Percentiles rank a stretch among this genome's conserved stretches.
Conservation (phyloP, 2,329 filamentous ascomycete genomes). For the Calonectria hawksworthii region DNA sequence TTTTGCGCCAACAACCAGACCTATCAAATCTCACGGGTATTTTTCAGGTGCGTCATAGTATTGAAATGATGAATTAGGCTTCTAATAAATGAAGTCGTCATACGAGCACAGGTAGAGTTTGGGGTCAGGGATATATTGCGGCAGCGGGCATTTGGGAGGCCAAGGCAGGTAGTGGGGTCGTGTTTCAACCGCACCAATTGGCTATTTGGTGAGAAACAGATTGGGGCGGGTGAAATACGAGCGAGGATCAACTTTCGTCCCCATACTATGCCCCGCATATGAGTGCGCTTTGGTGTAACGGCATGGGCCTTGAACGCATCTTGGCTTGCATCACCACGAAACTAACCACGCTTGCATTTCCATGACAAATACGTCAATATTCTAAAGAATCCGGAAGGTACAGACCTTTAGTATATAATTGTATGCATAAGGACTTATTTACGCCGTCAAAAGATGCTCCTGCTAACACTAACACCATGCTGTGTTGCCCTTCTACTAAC, state of each 20-base stretch:
- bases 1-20: not conserved
- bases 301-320: not conserved
- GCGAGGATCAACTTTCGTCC: not conserved
- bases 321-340: not conserved
- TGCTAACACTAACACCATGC: not conserved
- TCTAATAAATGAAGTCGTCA: not conserved
- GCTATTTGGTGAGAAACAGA: not conserved
- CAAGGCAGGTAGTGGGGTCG: slow-evolving; percentile 6
- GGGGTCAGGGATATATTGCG: not conserved
- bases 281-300: not conserved
- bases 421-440: not conserved
- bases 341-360: not conserved
- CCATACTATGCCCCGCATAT: not conserved
- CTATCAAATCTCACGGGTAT: not conserved
- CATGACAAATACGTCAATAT: not conserved
- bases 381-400: not conserved
- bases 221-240: not conserved
- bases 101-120: not conserved
- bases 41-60: not conserved
- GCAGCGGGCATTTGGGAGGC: not conserved
- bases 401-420: not conserved
- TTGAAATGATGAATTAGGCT: not conserved
- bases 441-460: not conserved
- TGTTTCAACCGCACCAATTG: slow-evolving; percentile 20
- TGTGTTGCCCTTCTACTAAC: not conserved